Evolutionary conservation across 179 eudicot species (phyloP).

Genomic region (Vitellaria paradoxa): DNA sequence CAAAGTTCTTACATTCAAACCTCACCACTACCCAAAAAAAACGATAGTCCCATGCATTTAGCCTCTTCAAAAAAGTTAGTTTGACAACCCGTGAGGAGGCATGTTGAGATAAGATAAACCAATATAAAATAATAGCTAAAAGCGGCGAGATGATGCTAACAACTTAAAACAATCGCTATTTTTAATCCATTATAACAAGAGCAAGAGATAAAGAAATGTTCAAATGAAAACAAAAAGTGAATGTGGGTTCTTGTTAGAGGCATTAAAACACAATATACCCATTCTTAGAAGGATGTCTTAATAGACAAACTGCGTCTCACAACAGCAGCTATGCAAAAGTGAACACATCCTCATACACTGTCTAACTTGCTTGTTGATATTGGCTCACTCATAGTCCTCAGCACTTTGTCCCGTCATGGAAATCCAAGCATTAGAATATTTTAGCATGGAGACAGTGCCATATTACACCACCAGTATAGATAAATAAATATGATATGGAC

Average conservation of each 20-base stretch:
- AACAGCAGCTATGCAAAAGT: neutral
- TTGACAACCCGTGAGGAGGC: no score
- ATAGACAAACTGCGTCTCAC: neutral
- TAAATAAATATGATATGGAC: neutral
- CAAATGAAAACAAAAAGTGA: neutral
- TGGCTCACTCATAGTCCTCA: neutral
- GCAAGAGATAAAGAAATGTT: neutral
- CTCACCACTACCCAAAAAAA: neutral
- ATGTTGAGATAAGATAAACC: no score
- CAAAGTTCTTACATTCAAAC: neutral
- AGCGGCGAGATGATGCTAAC: no score
- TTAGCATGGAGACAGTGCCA: neutral
- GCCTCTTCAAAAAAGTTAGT: no score
- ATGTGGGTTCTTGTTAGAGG: neutral
- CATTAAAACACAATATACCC: no score
- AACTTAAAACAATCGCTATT: neutral
- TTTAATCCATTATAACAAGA: neutral
- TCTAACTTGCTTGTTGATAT: neutral
- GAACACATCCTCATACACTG: neutral
- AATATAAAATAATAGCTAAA: no score
- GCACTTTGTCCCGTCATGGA: neutral
- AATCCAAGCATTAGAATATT: neutral
- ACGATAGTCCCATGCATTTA: no score
- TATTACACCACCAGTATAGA: neutral
- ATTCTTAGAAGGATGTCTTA: no score